Base-by-base conservation (phyloP, 1,284 basidiomycete genomes). In the Microbotryum saponariae region DNA sequence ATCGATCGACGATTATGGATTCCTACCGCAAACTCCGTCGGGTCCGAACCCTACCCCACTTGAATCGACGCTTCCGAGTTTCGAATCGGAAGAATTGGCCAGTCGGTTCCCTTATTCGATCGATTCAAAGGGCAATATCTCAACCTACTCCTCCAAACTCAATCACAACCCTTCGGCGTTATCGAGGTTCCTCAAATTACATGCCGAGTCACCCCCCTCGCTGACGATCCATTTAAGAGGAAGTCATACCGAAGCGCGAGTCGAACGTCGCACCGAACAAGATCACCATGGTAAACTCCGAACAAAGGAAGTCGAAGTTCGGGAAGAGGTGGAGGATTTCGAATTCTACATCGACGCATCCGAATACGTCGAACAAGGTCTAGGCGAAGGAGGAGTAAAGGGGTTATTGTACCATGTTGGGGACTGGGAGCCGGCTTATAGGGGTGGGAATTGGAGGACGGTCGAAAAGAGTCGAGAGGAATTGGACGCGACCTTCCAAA, bases 311-410 rank as follows among this genome's bases (percentile, higher is more conserved):
- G 47, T 47, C 31, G 33, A 49, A 18, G 56, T 50, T n/a, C 21
- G 49, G 49, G 25, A 51, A n/a, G 56, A 57, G 25, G 47, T 60
- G 27, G 58, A 60, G 42, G 58, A 60, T n/a, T 60, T 60, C 21
- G 18, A n/a, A 3, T 60, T 54, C 23, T 48, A n/a, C 20, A 54
- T 60, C 44, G 46, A 51, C 16, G 45, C 44, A 27, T 18, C 31
- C 4, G 27, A 53, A n/a, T 31, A 29, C 20, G 51, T 59, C 2
- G 57, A 54, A 31, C 31, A 55, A 7, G 58, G 52, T 2, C 33
- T 60, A 7, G 58, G 52, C 18, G 58, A 53, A 18, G 57, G 57
- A 20, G 49, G 56, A 6, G n/a, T 60, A 6, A 33, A 33, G 31
- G 58, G 58, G 4, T 51, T 54, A 5, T 21, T 60, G 45, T 60